phyloP scores from a whole-genome alignment of 495 filamentous ascomycete genomes.

The Penicillium tannophilum region DNA sequence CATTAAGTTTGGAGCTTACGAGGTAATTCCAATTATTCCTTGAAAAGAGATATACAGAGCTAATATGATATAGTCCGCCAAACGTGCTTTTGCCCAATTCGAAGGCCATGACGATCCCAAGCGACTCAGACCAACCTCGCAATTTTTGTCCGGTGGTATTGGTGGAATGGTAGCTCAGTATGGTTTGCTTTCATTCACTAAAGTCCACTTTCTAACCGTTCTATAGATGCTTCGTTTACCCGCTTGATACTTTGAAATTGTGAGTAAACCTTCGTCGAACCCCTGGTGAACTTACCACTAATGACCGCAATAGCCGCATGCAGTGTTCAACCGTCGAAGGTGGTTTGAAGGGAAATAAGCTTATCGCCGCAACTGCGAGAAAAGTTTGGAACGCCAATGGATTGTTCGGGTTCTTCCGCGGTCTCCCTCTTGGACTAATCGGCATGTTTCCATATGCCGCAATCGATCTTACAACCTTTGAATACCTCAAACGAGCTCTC shows the following conservation, averaged over 20 bases:
- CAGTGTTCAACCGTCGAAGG: conserved; percentile 92
- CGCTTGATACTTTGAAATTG: conserved; percentile 97
- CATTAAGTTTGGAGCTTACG: conserved; percentile 95
- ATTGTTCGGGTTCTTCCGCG: conserved; percentile 80
- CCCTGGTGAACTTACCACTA: neutral
- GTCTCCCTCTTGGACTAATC: conserved; percentile 85
- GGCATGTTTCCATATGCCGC: conserved; percentile 99
- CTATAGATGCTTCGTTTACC: conserved; percentile 84
- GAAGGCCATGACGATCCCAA: conserved; percentile 88
- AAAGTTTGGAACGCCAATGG: conserved; percentile 83
- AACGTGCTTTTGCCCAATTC: conserved; percentile 79
- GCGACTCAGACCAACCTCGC: conserved; percentile 75
- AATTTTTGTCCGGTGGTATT: conserved; percentile 87
- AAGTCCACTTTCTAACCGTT: conserved; percentile 24
- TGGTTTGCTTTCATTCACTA: conserved; percentile 1
- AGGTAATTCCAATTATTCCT: conserved; percentile 46
- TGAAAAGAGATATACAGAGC: conserved; percentile 8
- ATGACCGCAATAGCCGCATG: conserved; percentile 61
- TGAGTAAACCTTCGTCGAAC: conserved; percentile 40
- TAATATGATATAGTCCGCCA: conserved; percentile 65
- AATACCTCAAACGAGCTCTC: conserved; percentile 80
- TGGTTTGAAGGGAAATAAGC: conserved; percentile 78
- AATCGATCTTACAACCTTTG: conserved; percentile 94
- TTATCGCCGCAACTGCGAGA: conserved; percentile 77
- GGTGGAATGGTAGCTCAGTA: conserved; percentile 93